Base-by-base conservation (phyloP, 2,329 filamentous ascomycete species). In the Fusarium verrucosum region DNA sequence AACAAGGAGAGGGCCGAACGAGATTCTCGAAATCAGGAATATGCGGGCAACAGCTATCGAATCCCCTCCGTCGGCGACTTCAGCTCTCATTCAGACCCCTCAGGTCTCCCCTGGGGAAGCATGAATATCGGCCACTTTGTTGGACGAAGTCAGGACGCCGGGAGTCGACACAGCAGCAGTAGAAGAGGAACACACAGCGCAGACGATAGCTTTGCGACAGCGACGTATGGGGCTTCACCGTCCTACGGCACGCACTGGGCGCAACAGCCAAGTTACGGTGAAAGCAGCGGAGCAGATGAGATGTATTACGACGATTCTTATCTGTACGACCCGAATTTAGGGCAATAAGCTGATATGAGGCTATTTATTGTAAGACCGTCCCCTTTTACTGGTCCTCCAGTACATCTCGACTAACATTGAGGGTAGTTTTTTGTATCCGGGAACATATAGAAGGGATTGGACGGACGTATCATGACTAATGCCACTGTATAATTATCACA, bases 91-190 rank as follows among this genome's bases (percentile, higher is more conserved):
- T 70, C 78, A 32, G 81, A 84, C 13, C 80, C 86, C 4, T 87
- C 88, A 0, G 90, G 90, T 0, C 78, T 92, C 4, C 90, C 90
- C 0, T 92, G 89, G 90, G 90, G 90, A 32, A 84, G 88, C 19
- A 76, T 91, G 65, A 89, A 83, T 60, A 82, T 92, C 76, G 82
- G 79, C 35, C 81, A 83, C 66, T 78, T 85, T 23, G 75, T 86
- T 0, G 74, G 80, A 9, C 77, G 80, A 46, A 84, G 84, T 41
- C 82, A 85, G 69, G 83, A 84, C 66, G 76, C 76, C 9, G 77
- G 80, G 57, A 81, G 80, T 66, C 76, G 77, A 28, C 78, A 78
- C 10, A 79, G 79, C 57, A 80, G 79, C 67, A 75, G 79, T 66
- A 74, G 76, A 10, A 73, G 73, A 16, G 77, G 71, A 50, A 80